Evolutionary conservation across 768 basidiomycete species (phyloP).

Genomic region (Cyclocybe cylindracea): DNA sequence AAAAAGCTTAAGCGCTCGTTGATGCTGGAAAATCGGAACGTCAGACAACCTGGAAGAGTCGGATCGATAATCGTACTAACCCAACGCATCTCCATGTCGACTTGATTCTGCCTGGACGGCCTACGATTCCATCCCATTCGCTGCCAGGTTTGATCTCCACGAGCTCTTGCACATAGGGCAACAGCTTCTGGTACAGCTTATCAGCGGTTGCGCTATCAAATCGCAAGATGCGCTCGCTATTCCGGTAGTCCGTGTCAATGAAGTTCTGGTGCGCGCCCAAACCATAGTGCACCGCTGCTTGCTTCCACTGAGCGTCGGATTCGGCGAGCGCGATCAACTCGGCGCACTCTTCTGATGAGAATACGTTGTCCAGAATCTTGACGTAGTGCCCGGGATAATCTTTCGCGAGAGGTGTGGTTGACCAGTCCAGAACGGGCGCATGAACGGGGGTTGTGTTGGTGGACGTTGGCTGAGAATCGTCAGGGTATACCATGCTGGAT

Average conservation of each 20-base stretch:
- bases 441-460: too few species aligned
- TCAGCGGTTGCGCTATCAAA: constrained; percentile 34
- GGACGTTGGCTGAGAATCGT: too few species aligned
- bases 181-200: constrained; percentile 35
- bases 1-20: constrained; percentile 48
- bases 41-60: neutral
- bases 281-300: constrained; percentile 35
- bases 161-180: constrained; percentile 39
- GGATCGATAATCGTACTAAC: constrained; percentile 19
- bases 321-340: constrained; percentile 37
- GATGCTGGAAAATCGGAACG: constrained; percentile 23
- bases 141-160: constrained; percentile 29
- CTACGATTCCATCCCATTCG: constrained; percentile 34
- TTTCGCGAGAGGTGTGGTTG: constrained; percentile 31
- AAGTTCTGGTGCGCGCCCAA: constrained; percentile 24
- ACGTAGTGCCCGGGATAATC: constrained; percentile 39
- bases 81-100: constrained; percentile 38
- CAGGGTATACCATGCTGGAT: too few species aligned
- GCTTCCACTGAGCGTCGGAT: constrained; percentile 35
- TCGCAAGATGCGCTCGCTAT: constrained; percentile 39
- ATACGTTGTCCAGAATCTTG: constrained; percentile 42
- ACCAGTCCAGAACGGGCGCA: constrained; percentile 37
- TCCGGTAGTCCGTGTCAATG: constrained; percentile 38
- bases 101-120: constrained; percentile 18
- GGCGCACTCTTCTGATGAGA: constrained; percentile 42